Conservation (phyloP, 2,329 filamentous ascomycete genomes). For the Aplosporella prunicola region DNA sequence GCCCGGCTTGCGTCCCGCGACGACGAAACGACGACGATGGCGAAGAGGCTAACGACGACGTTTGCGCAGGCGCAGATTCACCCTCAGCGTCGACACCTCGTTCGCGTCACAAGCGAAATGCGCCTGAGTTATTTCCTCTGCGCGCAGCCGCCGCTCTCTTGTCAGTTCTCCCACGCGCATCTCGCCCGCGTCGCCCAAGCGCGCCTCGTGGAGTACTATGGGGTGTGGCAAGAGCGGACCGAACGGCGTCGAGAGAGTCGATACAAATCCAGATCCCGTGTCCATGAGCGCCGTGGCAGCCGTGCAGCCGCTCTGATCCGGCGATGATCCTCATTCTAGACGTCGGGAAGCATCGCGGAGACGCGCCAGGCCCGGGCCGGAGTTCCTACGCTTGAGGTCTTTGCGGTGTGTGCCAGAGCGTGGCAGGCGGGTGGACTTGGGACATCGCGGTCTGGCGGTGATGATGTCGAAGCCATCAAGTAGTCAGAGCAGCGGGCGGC, state of each 20-base stretch:
- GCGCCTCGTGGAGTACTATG: no score
- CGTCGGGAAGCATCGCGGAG: constrained; percentile 7
- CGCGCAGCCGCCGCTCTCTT: constrained; percentile 4
- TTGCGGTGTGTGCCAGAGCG: constrained; percentile 8
- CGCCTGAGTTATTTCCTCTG: constrained; percentile 9
- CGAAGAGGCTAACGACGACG: no score
- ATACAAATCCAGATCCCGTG: constrained; percentile 10
- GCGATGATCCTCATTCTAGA: constrained; percentile 11
- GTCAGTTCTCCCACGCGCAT: constrained; percentile 7
- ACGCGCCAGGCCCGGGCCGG: constrained; percentile 9
- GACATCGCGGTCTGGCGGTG: no score
- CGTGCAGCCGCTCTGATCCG: constrained; percentile 9
- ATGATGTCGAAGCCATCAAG: constrained; percentile 2
- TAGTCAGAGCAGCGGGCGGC: constrained; percentile 7
- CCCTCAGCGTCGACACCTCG: neutral
- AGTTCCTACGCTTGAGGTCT: constrained; percentile 9
- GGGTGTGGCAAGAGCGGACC: constrained; percentile 10
- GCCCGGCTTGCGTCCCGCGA: no score
- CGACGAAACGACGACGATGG: no score
- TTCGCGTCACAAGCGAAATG: no score
- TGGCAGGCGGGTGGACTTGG: constrained; percentile 1
- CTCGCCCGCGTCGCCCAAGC: no score
- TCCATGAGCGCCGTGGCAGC: constrained; percentile 5
- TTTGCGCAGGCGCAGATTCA: no score
- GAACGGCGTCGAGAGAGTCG: constrained; percentile 7